Percentiles rank a stretch among this genome's conserved stretches.
Conservation (phyloP, 1,139 yeast species). For the Kodamaea derodonti region DNA sequence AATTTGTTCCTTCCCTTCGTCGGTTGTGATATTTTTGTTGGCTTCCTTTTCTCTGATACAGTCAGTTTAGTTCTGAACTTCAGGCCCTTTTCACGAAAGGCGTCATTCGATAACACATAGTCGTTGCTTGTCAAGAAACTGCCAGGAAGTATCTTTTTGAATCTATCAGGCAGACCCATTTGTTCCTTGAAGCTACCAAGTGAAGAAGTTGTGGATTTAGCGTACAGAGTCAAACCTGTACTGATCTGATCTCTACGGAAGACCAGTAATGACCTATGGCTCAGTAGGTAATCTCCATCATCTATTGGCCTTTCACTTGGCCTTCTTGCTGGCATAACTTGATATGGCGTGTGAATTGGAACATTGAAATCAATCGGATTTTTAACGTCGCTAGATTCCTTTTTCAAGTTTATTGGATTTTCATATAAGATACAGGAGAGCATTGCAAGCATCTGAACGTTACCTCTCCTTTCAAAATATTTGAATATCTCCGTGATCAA, state of each 20-base stretch:
- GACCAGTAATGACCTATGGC: constrained; percentile 19
- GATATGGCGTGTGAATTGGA: constrained; percentile 50
- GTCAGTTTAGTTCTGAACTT: constrained; percentile 2
- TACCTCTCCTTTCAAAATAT: constrained; percentile 61
- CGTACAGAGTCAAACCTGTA: constrained; percentile 7
- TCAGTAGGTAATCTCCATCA: constrained; percentile 1
- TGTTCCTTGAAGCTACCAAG: constrained; percentile 24
- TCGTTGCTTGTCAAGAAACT: constrained; percentile 4
- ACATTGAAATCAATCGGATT: constrained; percentile 17
- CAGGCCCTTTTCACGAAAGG: constrained; percentile 2
- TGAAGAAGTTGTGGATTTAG: constrained; percentile 27
- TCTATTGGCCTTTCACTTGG: constrained; percentile 6
- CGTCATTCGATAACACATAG: constrained; percentile 3
- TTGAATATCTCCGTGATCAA: constrained; percentile 59
- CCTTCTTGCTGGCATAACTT: constrained; percentile 27
- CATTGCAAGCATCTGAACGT: constrained; percentile 90
- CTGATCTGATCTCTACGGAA: constrained; percentile 17
- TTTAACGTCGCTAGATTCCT: constrained; percentile 11
- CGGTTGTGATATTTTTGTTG: not conserved
- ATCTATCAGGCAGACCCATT: constrained; percentile 5
- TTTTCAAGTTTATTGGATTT: constrained; percentile 23
- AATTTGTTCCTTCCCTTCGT: constrained; percentile 7
- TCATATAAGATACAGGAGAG: constrained; percentile 66
- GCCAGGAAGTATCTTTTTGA: constrained; percentile 6
- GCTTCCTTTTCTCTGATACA: constrained; percentile 1